These are phyloP conservation scores for Sclerotinia borealis DNA, from an alignment of 2,329 filamentous ascomycete species.

Conservation along the genomic window DNA sequence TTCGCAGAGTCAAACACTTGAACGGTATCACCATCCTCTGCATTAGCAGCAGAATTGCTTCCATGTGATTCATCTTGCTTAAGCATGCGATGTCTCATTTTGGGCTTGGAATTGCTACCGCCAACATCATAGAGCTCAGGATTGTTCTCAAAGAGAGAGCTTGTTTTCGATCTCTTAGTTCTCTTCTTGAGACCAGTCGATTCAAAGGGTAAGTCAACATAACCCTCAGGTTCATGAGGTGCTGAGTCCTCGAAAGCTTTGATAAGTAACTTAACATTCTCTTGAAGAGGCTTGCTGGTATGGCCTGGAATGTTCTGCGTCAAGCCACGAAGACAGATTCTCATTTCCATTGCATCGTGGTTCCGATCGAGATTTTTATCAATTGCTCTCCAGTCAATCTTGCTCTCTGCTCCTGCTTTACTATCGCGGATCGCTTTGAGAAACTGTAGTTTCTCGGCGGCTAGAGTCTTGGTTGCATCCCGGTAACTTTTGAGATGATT, in stretches of 20 bases:
- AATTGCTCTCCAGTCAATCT: conserved; percentile 46
- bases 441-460: conserved; percentile 41
- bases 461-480: conserved; percentile 38
- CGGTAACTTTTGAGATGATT: conserved; percentile 39
- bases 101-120: not conserved
- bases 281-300: conserved; percentile 29
- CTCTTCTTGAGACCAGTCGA: not conserved
- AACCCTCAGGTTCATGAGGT: conserved; percentile 21
- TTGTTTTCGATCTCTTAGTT: not conserved
- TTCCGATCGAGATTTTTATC: conserved; percentile 37
- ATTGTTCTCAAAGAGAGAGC: not conserved
- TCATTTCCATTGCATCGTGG: conserved; percentile 31
- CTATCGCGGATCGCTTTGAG: conserved; percentile 40
- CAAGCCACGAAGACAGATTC: conserved; percentile 27
- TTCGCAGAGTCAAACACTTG: not conserved
- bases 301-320: conserved; percentile 24
- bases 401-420: conserved; percentile 37
- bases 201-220: conserved; percentile 9
- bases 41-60: not conserved
- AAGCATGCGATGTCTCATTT: conserved; percentile 5
- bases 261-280: conserved; percentile 26
- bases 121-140: not conserved
- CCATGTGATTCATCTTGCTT: conserved; percentile 1
- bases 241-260: conserved; percentile 22
- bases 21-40: not conserved